A percentile compares a stretch with the other conserved stretches of the same genome.
Evolutionary conservation across 371 early-diverging fungal genomes (phyloP).

Genomic region (Rhizomucor pusillus): DNA sequence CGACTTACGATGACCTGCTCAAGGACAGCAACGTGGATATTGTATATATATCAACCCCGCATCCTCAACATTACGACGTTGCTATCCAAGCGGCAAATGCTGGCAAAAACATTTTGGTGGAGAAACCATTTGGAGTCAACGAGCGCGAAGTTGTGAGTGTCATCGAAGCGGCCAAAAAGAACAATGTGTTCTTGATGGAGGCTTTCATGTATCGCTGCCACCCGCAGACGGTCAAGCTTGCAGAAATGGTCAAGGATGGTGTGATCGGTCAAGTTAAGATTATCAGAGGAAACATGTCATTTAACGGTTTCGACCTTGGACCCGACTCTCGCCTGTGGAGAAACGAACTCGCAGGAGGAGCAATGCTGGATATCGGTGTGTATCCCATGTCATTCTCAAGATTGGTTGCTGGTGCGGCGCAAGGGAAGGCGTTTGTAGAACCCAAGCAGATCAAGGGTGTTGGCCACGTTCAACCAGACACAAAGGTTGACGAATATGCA

Average conservation of each 20-base stretch:
- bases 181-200: slow-evolving; percentile 43
- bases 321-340: slow-evolving; percentile 40
- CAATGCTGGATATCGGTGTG: slow-evolving; percentile 49
- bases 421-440: slow-evolving; percentile 13
- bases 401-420: slow-evolving; percentile 36
- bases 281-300: slow-evolving; percentile 37
- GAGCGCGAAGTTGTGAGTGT: slow-evolving; percentile 31
- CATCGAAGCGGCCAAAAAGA: slow-evolving; percentile 26
- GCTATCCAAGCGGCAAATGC: slow-evolving; percentile 29
- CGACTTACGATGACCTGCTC: slow-evolving; percentile 34
- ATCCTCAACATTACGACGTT: slow-evolving; percentile 42
- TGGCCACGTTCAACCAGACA: slow-evolving; percentile 37
- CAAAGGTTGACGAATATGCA: slow-evolving; percentile 48
- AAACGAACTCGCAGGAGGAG: slow-evolving; percentile 48
- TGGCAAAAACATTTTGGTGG: slow-evolving; percentile 47
- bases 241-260: slow-evolving; percentile 26
- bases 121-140: slow-evolving; percentile 53
- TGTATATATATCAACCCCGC: slow-evolving; percentile 49
- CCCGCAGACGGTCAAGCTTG: slow-evolving; percentile 37
- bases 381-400: slow-evolving; percentile 48
- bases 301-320: slow-evolving; percentile 33
- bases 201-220: slow-evolving; percentile 54
- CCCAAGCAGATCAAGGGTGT: slow-evolving; percentile 35
- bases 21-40: slow-evolving; percentile 34
- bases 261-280: slow-evolving; percentile 39